These are phyloP conservation scores for Didymosphaeria variabile DNA, from an alignment of 2,329 filamentous ascomycete genomes.

Conservation along the genomic window DNA sequence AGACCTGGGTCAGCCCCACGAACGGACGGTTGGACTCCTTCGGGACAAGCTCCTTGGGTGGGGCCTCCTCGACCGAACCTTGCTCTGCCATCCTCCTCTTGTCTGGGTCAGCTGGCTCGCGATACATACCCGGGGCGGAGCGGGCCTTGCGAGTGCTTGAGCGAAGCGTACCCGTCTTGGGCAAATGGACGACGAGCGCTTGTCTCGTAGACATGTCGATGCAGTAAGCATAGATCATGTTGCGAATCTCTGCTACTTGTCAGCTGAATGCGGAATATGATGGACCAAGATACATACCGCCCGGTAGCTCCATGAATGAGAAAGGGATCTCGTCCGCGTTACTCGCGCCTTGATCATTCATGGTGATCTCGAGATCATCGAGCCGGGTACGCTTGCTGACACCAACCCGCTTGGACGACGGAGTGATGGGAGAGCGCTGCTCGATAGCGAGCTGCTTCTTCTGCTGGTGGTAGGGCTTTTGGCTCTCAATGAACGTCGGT, in stretches of 20 bases:
- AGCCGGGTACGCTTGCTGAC: background rate
- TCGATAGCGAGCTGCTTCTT: background rate
- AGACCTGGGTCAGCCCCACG: constrained; percentile 38
- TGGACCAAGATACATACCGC: constrained; percentile 9
- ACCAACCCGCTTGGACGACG: background rate
- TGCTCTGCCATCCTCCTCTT: constrained; percentile 6
- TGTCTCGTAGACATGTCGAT: constrained; percentile 23
- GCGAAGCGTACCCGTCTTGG: constrained; percentile 36
- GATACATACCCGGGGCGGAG: constrained; percentile 20
- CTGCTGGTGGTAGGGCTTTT: background rate
- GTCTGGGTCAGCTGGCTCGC: background rate
- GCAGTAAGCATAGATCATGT: constrained; percentile 35
- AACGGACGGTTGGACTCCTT: constrained; percentile 34
- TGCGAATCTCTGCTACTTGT: constrained; percentile 36
- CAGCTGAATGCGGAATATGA: constrained; percentile 3
- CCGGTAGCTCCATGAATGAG: constrained; percentile 21
- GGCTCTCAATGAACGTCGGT: background rate
- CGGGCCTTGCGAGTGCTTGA: constrained; percentile 33
- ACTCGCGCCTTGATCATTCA: constrained; percentile 1
- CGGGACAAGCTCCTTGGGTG: background rate
- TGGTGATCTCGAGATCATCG: constrained; percentile 7
- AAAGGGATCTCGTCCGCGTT: constrained; percentile 7
- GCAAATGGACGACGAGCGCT: constrained; percentile 36
- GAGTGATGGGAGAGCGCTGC: background rate
- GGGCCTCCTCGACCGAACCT: background rate